phyloP scores from a whole-genome alignment of 192 early-diverging fungal genomes.

The Allomyces javanicus region DNA sequence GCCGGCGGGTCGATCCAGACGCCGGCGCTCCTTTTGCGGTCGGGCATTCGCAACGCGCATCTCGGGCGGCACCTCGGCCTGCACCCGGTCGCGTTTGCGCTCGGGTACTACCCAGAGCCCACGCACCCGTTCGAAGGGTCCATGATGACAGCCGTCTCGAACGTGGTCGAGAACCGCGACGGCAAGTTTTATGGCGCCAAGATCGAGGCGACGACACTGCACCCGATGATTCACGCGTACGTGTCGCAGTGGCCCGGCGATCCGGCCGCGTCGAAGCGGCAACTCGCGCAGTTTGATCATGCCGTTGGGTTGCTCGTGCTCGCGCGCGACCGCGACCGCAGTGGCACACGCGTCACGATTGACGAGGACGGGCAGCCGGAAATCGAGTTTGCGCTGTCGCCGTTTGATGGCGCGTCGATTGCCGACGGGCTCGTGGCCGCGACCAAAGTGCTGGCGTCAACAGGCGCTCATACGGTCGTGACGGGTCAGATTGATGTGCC shows the following conservation, averaged over 20 bases:
- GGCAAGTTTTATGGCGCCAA: slow-evolving; percentile 41
- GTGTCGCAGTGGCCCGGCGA: slow-evolving; percentile 24
- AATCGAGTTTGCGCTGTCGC: slow-evolving; percentile 26
- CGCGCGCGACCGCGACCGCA: slow-evolving; percentile 34
- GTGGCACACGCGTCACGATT: slow-evolving; percentile 17
- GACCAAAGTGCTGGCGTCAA: slow-evolving; percentile 31
- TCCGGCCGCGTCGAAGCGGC: slow-evolving; percentile 24
- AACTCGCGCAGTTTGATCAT: slow-evolving; percentile 25
- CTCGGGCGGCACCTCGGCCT: slow-evolving; percentile 44
- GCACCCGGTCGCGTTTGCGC: slow-evolving; percentile 36
- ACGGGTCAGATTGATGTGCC: slow-evolving; percentile 28
- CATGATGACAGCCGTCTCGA: slow-evolving; percentile 47
- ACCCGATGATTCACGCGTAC: slow-evolving; percentile 22
- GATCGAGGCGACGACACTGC: slow-evolving; percentile 35
- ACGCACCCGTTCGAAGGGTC: slow-evolving; percentile 28
- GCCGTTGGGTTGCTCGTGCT: slow-evolving; percentile 29
- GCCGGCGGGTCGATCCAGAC: slow-evolving; percentile 42
- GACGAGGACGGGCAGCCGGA: slow-evolving; percentile 20
- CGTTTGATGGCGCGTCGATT: slow-evolving; percentile 26
- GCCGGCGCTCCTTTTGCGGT: slow-evolving; percentile 37
- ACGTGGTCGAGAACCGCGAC: slow-evolving; percentile 31
- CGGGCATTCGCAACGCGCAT: slow-evolving; percentile 43
- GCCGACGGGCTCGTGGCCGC: slow-evolving; percentile 21
- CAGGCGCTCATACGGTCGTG: slow-evolving; percentile 35
- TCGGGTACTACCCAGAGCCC: slow-evolving; percentile 39